A percentile compares a stretch with the other conserved stretches of the same genome.
Evolutionary conservation across 768 basidiomycete species (phyloP).

Genomic region (Leccinum sublutescens): DNA sequence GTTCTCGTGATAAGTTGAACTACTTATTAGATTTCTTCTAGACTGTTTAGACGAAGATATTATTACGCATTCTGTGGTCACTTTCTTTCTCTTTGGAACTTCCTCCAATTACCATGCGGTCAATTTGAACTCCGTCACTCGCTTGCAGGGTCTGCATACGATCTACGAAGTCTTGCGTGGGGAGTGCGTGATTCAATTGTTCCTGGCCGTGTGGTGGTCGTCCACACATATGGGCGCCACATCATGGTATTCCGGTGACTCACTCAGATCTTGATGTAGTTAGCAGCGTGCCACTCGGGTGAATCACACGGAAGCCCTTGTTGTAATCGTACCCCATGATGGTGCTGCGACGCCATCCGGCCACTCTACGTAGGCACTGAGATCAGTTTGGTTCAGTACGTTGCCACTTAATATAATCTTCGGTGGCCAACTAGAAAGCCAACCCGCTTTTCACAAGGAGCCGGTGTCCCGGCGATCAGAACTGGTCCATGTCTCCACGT

Average conservation of each 20-base stretch:
- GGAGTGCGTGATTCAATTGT: conserved; percentile 5
- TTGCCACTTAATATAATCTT: not conserved
- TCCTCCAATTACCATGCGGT: conserved; percentile 8
- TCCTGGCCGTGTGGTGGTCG: conserved; percentile 6
- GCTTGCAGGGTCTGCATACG: conserved; percentile 13
- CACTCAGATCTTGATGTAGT: not conserved
- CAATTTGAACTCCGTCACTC: conserved; percentile 6
- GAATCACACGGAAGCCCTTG: not conserved
- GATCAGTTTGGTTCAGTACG: not conserved
- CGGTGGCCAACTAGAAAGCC: not conserved
- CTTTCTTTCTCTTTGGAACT: conserved; percentile 17
- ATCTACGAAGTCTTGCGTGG: conserved; percentile 15
- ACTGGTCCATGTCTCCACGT: not conserved
- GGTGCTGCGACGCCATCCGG: not conserved
- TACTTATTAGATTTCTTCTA: conserved; percentile 30
- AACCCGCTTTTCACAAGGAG: not conserved
- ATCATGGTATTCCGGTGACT: conserved; percentile 1
- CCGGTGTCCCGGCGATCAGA: conserved; percentile 3
- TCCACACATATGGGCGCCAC: conserved; percentile 6
- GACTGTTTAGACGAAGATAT: conserved; percentile 20
- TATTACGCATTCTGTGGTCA: conserved; percentile 12
- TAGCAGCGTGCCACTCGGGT: not conserved
- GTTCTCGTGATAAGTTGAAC: conserved; percentile 15
- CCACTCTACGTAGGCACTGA: not conserved
- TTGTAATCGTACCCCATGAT: not conserved